Conservation (phyloP, 768 basidiomycete genomes). For the Tricholoma furcatifolium region DNA sequence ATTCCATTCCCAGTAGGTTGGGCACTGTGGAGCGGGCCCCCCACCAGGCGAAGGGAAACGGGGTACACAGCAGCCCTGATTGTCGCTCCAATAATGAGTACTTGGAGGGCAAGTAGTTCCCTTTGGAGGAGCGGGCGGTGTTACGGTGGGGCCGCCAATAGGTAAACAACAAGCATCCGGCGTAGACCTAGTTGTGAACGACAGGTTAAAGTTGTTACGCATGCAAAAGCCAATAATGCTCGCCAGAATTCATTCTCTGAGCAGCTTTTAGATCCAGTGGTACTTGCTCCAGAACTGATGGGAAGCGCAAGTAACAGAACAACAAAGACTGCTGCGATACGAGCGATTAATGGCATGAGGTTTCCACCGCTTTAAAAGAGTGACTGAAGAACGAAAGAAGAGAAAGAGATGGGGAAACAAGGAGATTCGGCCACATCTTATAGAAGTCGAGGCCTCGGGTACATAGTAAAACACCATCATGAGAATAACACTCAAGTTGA, state of each 20-base stretch:
- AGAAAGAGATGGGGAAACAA: neutral
- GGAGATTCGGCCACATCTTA: neutral
- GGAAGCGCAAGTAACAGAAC: constrained; percentile 35
- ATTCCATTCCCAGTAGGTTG: constrained; percentile 45
- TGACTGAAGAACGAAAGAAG: constrained; percentile 10
- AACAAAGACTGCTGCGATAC: constrained; percentile 20
- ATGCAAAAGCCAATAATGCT: constrained; percentile 7
- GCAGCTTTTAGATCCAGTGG: constrained; percentile 23
- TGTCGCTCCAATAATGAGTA: constrained; percentile 47
- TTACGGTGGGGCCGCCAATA: constrained; percentile 32
- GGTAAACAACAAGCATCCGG: constrained; percentile 42
- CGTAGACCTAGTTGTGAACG: constrained; percentile 31
- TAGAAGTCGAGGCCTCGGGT: neutral
- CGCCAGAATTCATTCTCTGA: constrained; percentile 32
- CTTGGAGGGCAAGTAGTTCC: constrained; percentile 44
- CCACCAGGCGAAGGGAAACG: constrained; percentile 35
- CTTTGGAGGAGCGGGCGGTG: constrained; percentile 45
- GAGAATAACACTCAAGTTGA: neutral
- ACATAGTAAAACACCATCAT: constrained; percentile 13
- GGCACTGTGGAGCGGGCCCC: constrained; percentile 52
- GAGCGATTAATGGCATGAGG: constrained; percentile 12
- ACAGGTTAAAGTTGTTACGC: neutral
- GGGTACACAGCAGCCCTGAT: constrained; percentile 54
- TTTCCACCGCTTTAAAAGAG: constrained; percentile 11
- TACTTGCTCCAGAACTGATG: constrained; percentile 28